These are phyloP conservation scores for Phaeotremella fagi DNA, from an alignment of 768 basidiomycete genomes.

Conservation along the genomic window DNA sequence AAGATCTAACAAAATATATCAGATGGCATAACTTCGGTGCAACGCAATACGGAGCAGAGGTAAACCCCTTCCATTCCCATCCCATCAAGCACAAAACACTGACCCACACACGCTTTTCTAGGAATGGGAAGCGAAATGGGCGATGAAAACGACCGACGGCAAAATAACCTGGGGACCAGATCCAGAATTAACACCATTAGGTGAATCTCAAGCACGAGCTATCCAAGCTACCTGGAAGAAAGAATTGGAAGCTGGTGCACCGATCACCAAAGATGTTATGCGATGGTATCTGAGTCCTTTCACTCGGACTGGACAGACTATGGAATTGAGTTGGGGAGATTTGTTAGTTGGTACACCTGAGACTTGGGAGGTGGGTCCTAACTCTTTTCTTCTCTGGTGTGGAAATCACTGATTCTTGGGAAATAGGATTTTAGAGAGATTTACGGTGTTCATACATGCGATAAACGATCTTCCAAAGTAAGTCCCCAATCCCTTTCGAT, in stretches of 20 bases:
- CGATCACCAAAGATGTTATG: constrained; percentile 28
- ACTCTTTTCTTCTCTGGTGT: background rate
- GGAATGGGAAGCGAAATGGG: constrained; percentile 44
- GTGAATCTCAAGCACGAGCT: constrained; percentile 37
- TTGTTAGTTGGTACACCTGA: constrained; percentile 34
- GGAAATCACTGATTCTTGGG: background rate
- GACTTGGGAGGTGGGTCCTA: constrained; percentile 38
- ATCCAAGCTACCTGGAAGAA: constrained; percentile 30
- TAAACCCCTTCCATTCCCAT: constrained; percentile 16
- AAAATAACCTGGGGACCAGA: constrained; percentile 46
- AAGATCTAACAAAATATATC: no score
- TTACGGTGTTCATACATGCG: constrained; percentile 46
- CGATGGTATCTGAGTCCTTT: constrained; percentile 40
- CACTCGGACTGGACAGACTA: constrained; percentile 43
- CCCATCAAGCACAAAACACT: background rate
- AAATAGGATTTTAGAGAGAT: constrained; percentile 40
- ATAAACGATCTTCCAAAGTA: constrained; percentile 39
- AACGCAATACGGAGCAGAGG: constrained; percentile 37
- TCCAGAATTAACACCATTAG: constrained; percentile 41
- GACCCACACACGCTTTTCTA: constrained; percentile 6
- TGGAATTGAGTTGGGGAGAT: constrained; percentile 40
- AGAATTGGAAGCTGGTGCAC: constrained; percentile 24
- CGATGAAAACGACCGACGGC: constrained; percentile 34
- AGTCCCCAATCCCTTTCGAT: no score
- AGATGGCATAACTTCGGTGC: constrained; percentile 42